Evolutionary conservation across 225 moss, liverwort and hornwort species (phyloP), one percentile per base, ranked within the genome.

Genomic region (Marchantia polymorpha): DNA sequence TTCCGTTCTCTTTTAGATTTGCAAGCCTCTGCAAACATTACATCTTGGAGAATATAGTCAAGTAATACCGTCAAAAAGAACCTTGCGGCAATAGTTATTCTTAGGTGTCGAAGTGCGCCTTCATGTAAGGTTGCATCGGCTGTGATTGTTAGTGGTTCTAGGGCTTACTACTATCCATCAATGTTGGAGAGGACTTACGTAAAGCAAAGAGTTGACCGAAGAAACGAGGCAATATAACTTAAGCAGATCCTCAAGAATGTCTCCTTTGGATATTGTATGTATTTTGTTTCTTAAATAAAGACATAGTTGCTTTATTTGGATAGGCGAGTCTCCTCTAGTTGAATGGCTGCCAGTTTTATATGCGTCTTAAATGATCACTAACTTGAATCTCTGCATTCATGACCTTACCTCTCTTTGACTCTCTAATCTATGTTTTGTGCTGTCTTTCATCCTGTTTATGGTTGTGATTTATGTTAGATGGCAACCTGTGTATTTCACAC

Each of bases 171-270:
- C 56, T 53, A 8, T 75, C 58, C 10, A 26, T 31, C 56, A 58
- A 20, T 58, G 75, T 39, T 58, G 56, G 75, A 75, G 73, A 59
- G 58, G 56, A 58, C 29, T 52, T 58, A 30, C 51, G 56, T 75
- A 27, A 75, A 59, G 30, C 75, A 20, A 15, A 75, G 31, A 29
- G 27, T 20, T 59, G 9, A 75, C 19, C 30, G 0, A 52, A 27
- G 73, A 48, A 53, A 73, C 59, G 27, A 49, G 71, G 12, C 6
- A 71, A 10, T 69, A 26, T 4, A 59, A n/a, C n/a, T 61, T 70
- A 70, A 48, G 69, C 69, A 70, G 69, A 70, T 48, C 3, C 10
- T 30, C 16, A 56, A 58, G 56, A 27, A 19, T 75, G 5, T 75
- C 52, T 53, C 25, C 11, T 53, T 31, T 22, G 15, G 70, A 39